A percentile compares a stretch with the other conserved stretches of the same genome.
These are phyloP conservation scores for Plasmodium malariae DNA, from an alignment of 169 alveolate species.

Conservation along the genomic window DNA sequence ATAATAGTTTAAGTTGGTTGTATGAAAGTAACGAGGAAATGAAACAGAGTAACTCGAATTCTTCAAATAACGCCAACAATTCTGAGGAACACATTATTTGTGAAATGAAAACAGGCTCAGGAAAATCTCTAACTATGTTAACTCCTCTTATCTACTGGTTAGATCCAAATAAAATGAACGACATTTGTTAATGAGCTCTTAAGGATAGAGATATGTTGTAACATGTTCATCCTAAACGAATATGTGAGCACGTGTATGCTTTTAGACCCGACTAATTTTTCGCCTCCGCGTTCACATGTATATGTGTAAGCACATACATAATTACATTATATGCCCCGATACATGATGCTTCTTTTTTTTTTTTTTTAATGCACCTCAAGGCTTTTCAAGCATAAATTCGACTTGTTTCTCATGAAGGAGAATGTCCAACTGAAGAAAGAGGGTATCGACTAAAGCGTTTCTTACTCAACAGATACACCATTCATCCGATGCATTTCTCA, in stretches of 20 bases:
- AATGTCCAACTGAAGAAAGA: conserved; percentile 13
- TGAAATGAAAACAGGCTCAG: conserved; percentile 73
- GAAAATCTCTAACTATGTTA: conserved; percentile 40
- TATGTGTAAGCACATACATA: background rate
- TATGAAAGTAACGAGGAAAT: background rate
- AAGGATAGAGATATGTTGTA: too few species aligned
- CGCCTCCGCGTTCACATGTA: background rate
- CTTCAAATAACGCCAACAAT: background rate
- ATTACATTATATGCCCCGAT: background rate
- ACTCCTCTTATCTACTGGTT: conserved; percentile 47
- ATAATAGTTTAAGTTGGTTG: background rate
- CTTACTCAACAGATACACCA: too few species aligned
- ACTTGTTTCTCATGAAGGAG: conserved; percentile 44
- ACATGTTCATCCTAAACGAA: too few species aligned
- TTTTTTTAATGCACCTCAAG: background rate
- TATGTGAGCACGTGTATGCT: too few species aligned
- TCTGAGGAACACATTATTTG: conserved; percentile 34
- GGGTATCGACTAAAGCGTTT: conserved; percentile 7
- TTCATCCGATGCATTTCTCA: too few species aligned
- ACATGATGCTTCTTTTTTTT: background rate
- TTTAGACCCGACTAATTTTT: background rate
- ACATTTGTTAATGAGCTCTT: too few species aligned
- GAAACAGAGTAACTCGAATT: background rate
- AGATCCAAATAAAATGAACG: background rate
- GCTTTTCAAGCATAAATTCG: conserved; percentile 40